A percentile compares a stretch with the other conserved stretches of the same genome.
Conservation (phyloP, 352 stramenopile species). For the Globisporangium okanoganense region DNA sequence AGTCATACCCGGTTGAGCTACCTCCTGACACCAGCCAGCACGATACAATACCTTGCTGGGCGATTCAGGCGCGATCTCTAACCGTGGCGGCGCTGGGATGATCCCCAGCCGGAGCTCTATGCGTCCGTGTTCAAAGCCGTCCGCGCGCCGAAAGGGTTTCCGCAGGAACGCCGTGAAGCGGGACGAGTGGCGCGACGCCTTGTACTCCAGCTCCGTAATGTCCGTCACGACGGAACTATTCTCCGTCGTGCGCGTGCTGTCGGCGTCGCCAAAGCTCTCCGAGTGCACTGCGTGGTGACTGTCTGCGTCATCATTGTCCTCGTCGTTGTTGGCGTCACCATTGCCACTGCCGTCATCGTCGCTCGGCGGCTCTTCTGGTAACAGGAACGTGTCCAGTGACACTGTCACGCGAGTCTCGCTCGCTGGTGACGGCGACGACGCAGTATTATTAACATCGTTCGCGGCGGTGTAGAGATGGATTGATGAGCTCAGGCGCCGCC, state of each 20-base stretch:
- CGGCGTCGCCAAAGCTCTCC: constrained; percentile 71
- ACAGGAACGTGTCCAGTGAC: constrained; percentile 30
- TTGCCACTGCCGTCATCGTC: constrained; percentile 47
- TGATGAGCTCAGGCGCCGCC: constrained; percentile 11
- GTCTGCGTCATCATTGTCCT: constrained; percentile 54
- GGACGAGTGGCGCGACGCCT: constrained; percentile 47
- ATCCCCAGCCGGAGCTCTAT: constrained; percentile 39
- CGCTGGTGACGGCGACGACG: neutral
- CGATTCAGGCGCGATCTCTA: constrained; percentile 47
- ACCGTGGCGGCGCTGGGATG: constrained; percentile 37
- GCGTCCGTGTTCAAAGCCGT: constrained; percentile 43
- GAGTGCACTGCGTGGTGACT: constrained; percentile 70
- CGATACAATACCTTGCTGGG: constrained; percentile 44
- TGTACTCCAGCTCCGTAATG: constrained; percentile 44
- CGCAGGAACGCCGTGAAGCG: constrained; percentile 57
- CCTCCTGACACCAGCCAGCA: neutral
- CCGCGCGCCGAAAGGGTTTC: constrained; percentile 61
- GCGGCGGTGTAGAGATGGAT: constrained; percentile 7
- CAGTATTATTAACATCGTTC: constrained; percentile 15
- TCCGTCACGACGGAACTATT: constrained; percentile 71
- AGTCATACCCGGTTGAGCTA: neutral
- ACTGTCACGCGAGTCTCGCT: neutral
- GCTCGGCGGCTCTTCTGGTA: constrained; percentile 35
- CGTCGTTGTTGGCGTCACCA: constrained; percentile 30
- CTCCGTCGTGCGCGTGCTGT: constrained; percentile 66